Conservation (phyloP, 306 rosid genomes). For the Gillenia trifoliata region DNA sequence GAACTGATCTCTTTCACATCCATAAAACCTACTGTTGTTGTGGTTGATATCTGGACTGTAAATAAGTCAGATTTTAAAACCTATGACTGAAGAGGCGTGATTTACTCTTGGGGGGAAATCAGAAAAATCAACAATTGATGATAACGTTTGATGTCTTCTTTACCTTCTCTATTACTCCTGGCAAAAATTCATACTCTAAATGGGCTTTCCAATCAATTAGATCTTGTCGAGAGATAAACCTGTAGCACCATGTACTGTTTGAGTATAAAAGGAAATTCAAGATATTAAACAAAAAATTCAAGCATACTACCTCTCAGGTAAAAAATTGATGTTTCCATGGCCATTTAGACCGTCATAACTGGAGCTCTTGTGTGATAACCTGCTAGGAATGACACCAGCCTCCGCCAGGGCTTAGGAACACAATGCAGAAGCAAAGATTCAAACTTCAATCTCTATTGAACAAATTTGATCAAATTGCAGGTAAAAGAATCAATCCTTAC, state of each 20-base stretch:
- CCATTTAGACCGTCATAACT: constrained; percentile 26
- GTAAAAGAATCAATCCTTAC: constrained; percentile 33
- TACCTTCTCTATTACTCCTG: constrained; percentile 62
- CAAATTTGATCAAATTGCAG: constrained; percentile 5
- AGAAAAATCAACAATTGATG: background rate
- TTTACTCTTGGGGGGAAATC: constrained; percentile 2
- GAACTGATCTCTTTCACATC: constrained; percentile 73
- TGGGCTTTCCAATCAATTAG: constrained; percentile 84
- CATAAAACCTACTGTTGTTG: constrained; percentile 69
- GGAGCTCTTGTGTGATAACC: constrained; percentile 43
- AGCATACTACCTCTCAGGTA: constrained; percentile 60
- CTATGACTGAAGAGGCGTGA: constrained; percentile 33
- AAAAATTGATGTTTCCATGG: constrained; percentile 36
- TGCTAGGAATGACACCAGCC: constrained; percentile 82
- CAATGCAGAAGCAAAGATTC: constrained; percentile 19
- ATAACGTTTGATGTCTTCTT: constrained; percentile 16
- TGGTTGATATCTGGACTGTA: constrained; percentile 95
- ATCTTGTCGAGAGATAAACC: constrained; percentile 83
- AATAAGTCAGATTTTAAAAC: constrained; percentile 79
- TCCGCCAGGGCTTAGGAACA: constrained; percentile 69
- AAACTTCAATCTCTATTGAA: constrained; percentile 17
- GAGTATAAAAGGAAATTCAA: constrained; percentile 17
- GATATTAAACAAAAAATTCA: constrained; percentile 8
- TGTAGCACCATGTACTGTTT: constrained; percentile 28
- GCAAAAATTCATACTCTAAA: constrained; percentile 62